Base-by-base conservation (phyloP, 2,329 filamentous ascomycete genomes). In the Xylaria sp. region DNA sequence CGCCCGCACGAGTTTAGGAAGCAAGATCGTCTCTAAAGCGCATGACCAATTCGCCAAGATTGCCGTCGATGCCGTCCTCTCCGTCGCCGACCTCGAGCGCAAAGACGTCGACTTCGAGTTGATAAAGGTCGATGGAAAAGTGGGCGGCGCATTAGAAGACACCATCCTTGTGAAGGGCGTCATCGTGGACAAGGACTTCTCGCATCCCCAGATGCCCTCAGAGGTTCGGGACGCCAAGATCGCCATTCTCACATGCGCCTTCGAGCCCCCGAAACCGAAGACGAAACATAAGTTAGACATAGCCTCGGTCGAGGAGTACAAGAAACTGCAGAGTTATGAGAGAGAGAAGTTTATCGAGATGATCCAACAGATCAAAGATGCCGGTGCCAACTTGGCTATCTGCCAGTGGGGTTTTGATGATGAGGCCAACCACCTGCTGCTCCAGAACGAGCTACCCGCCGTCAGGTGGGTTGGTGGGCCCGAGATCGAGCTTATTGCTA, bases 401-500 rank as follows among this genome's bases (percentile, higher is more conserved):
- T 99, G 96, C 84, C 97, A 99, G 81, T 99, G 97, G 96, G 96
- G 96, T 74, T 99, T 99, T 79, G 96, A 99, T 80, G 96, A 99
- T 79, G 96, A 99, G 84, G 96, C 96, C 72, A 99, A 99, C 85
- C 96, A 99, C 82, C 85, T 99, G 69, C 88, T 99, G 44, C 90
- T 99, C 70, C 97, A 98, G 84, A 98, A 98, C 86, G 87, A 96
- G 78, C 89, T 99, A 9, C 97, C 96, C 10, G 97, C 96, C 46
- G 96, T 99, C 69, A 89, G 96, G 82, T 99, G 96, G 96, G 96
- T 99, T 51, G 96, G 96, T 75, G 96, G 96, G 10, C 96, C 96
- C 1, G 97, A 99, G 83, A 98, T 99, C 76, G 96, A 99, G 83
- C 85, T 99, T 74, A 98, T 99, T 79, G 96, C 96, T 73, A 99